Percentiles rank a stretch among this genome's conserved stretches.
Conservation (phyloP, 805 yeast genomes). For the Starmerella bombi region DNA sequence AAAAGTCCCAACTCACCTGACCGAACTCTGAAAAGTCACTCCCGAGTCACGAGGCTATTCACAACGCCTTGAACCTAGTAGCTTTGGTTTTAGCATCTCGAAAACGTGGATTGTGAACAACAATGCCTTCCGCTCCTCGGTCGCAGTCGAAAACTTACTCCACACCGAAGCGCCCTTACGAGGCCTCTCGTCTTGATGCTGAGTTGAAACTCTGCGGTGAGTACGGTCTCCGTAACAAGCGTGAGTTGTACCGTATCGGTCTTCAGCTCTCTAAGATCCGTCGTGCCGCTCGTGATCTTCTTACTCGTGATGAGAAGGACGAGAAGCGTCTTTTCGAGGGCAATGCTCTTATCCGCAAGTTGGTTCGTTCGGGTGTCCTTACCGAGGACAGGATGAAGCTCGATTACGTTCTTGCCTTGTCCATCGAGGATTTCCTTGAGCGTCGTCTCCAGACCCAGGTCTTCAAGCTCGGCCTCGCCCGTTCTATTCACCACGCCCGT, state of each 20-base stretch:
- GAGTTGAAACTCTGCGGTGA: slow-evolving; percentile 99
- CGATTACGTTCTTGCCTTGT: slow-evolving; percentile 98
- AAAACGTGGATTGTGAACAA: slow-evolving; percentile 16
- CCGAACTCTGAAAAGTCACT: neutral
- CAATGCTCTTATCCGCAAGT: slow-evolving; percentile 99
- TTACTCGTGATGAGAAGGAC: slow-evolving; percentile 99
- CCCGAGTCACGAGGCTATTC: neutral
- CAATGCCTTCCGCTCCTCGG: slow-evolving; percentile 50
- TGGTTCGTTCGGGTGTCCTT: slow-evolving; percentile 97
- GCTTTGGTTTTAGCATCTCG: slow-evolving; percentile 7
- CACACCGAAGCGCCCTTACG: slow-evolving; percentile 99
- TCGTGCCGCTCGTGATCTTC: slow-evolving; percentile 99
- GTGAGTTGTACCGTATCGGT: slow-evolving; percentile 99
- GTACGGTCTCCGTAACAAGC: slow-evolving; percentile 99
- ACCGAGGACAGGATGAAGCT: slow-evolving; percentile 99
- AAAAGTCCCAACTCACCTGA: slow-evolving; percentile 1
- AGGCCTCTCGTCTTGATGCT: slow-evolving; percentile 98
- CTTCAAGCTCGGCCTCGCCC: slow-evolving; percentile 98
- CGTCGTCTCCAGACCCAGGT: slow-evolving; percentile 99
- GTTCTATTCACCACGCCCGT: slow-evolving; percentile 99
- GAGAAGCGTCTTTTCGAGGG: slow-evolving; percentile 99
- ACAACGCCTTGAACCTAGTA: neutral
- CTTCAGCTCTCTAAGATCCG: slow-evolving; percentile 98
- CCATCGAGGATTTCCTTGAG: slow-evolving; percentile 98
- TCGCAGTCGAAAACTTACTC: slow-evolving; percentile 98